Percentiles rank a stretch among this genome's conserved stretches.
These are phyloP conservation scores for Euphorbia schlechtendalii DNA, from an alignment of 441 rosid species.

Conservation along the genomic window DNA sequence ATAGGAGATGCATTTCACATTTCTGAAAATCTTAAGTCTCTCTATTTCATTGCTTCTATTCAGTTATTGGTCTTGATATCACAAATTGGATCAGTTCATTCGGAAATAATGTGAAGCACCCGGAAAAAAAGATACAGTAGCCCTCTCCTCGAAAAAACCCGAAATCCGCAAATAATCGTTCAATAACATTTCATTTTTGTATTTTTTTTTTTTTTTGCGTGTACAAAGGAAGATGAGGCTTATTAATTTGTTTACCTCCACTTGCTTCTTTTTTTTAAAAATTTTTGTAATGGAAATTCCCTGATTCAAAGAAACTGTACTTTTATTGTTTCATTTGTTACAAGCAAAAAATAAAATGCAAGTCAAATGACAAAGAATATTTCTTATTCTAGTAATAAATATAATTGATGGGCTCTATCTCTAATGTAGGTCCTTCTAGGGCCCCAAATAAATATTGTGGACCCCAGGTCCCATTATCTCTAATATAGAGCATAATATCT, in stretches of 20 bases:
- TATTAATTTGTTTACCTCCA: not conserved
- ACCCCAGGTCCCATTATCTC: conserved; percentile 23
- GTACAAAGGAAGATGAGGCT: conserved; percentile 16
- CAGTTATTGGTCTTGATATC: not conserved
- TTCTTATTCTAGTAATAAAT: conserved; percentile 10
- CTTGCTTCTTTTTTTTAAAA: not conserved
- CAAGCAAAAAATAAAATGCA: not conserved
- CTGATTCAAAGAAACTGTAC: no score
- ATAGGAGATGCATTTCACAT: conserved; percentile 74
- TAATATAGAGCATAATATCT: not conserved
- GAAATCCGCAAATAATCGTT: conserved; percentile 17
- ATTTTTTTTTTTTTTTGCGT: conserved; percentile 8
- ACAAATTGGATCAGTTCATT: conserved; percentile 12
- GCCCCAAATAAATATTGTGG: conserved; percentile 29
- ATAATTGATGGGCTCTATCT: conserved; percentile 26
- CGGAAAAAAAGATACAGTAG: conserved; percentile 15
- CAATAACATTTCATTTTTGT: not conserved
- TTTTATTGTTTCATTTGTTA: not conserved
- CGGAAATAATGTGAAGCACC: conserved; percentile 15
- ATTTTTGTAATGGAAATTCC: no score
- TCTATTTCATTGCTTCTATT: conserved; percentile 13
- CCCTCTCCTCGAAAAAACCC: conserved; percentile 47
- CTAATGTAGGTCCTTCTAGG: conserved; percentile 19
- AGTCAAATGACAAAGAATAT: conserved; percentile 19
- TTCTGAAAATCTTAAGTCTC: conserved; percentile 21